Conservation (phyloP, 2,329 filamentous ascomycete genomes). For the Colletotrichum costaricense region DNA sequence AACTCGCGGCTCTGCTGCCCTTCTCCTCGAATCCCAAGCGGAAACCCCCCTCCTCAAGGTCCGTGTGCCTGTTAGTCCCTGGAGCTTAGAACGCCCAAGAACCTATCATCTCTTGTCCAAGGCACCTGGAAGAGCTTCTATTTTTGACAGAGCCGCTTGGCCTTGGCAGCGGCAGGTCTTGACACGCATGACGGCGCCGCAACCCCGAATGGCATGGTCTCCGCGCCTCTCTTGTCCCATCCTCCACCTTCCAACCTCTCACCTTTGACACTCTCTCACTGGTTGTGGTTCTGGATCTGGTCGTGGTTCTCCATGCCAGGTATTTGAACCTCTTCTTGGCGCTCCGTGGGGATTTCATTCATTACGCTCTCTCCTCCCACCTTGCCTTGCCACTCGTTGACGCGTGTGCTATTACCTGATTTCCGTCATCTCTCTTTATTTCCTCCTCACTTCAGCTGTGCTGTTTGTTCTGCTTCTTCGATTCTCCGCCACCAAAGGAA, state of each 20-base stretch:
- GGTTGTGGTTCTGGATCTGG: not conserved
- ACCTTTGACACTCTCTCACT: not conserved
- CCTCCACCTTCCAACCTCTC: not conserved
- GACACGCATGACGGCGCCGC: slow-evolving; percentile 32
- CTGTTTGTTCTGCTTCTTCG: slow-evolving; percentile 13
- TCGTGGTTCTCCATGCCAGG: not conserved
- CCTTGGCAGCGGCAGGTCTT: slow-evolving; percentile 19
- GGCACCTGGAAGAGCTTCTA: slow-evolving; percentile 22
- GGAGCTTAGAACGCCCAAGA: not conserved
- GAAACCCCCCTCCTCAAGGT: not conserved
- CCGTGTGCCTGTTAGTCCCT: not conserved
- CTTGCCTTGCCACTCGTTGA: slow-evolving; percentile 27
- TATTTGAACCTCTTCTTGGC: slow-evolving; percentile 26
- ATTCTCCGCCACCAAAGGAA: slow-evolving; percentile 14
- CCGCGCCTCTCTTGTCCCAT: not conserved
- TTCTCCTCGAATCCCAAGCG: not conserved
- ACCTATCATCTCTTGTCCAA: slow-evolving; percentile 23
- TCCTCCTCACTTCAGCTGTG: slow-evolving; percentile 28
- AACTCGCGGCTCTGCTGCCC: not conserved
- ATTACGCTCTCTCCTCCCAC: slow-evolving; percentile 21
- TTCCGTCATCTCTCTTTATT: not conserved
- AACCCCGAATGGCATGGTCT: not conserved
- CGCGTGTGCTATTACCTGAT: slow-evolving; percentile 14
- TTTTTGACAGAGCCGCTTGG: slow-evolving; percentile 32
- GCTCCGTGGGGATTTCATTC: slow-evolving; percentile 21